These are phyloP conservation scores for Pseudogymnoascus sp. DNA, from an alignment of 2,329 filamentous ascomycete genomes.

Conservation along the genomic window DNA sequence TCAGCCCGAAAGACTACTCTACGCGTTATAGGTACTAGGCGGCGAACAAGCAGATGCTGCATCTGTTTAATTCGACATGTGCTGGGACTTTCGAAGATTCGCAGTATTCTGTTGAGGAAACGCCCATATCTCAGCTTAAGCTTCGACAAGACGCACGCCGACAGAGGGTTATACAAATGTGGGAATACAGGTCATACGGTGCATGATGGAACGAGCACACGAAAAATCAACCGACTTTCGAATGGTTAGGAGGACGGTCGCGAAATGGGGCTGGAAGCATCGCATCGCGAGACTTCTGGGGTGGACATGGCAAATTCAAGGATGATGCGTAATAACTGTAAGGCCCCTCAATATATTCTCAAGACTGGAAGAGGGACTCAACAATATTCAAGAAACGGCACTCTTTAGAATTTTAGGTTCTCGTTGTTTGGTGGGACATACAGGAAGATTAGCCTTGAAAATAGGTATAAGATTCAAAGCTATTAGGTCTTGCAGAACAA, in stretches of 20 bases:
- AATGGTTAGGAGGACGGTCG: no score
- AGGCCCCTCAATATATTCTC: neutral
- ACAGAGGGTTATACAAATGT: neutral
- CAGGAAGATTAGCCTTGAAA: neutral
- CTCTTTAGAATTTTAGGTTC: neutral
- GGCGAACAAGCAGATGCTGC: neutral
- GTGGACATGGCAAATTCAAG: neutral
- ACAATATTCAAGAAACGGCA: conserved; percentile 1
- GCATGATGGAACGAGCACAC: neutral
- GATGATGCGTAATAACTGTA: conserved; percentile 3
- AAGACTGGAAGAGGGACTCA: neutral
- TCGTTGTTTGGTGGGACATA: neutral
- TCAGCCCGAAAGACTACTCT: conserved; percentile 82
- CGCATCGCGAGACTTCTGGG: neutral
- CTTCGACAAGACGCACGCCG: neutral
- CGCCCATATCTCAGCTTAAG: neutral
- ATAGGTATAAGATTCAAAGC: neutral
- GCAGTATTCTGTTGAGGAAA: neutral
- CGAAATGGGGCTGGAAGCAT: neutral
- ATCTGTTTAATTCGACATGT: neutral
- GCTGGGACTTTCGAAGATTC: neutral
- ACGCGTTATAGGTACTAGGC: conserved; percentile 59
- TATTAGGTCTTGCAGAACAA: neutral
- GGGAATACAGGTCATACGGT: neutral
- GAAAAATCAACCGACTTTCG: neutral